Evolutionary conservation across 768 basidiomycete genomes (phyloP).

Genomic region (Naganishia randhawae): DNA sequence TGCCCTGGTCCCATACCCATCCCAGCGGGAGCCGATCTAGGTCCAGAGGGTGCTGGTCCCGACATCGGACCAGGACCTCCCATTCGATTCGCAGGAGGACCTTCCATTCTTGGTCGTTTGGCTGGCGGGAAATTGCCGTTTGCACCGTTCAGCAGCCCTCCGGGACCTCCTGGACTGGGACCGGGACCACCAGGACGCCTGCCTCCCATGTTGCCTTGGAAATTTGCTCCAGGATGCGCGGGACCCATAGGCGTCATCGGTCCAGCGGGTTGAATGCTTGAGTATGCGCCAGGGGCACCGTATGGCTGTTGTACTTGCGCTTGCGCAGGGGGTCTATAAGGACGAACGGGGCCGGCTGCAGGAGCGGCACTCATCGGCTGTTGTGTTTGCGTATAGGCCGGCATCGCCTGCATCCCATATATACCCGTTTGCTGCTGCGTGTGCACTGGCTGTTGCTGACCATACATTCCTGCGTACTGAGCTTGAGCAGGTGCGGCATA

Average conservation of each 20-base stretch:
- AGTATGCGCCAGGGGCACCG: conserved; percentile 1
- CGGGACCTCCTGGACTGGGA: conserved; percentile 8
- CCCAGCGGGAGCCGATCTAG: conserved; percentile 2
- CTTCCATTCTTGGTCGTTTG: conserved; percentile 84
- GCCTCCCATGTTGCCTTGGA: conserved; percentile 13
- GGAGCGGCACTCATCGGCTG: conserved; percentile 6
- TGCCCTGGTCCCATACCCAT: conserved; percentile 1
- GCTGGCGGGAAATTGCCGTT: conserved; percentile 63
- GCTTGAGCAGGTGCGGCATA: not conserved
- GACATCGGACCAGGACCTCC: conserved; percentile 16
- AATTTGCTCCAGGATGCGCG: conserved; percentile 6
- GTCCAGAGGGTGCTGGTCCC: conserved; percentile 10
- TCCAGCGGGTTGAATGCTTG: conserved; percentile 5
- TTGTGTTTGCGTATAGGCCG: conserved; percentile 3
- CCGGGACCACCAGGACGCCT: conserved; percentile 11
- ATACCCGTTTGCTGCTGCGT: conserved; percentile 1
- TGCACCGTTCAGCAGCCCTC: not conserved
- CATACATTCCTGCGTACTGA: conserved; percentile 16
- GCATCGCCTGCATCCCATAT: conserved; percentile 18
- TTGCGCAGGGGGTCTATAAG: conserved; percentile 12
- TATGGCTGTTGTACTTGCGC: conserved; percentile 7
- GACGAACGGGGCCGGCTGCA: conserved; percentile 6
- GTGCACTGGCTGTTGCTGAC: conserved; percentile 3
- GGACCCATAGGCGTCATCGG: conserved; percentile 17
- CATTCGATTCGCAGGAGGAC: conserved; percentile 52